Conservation (phyloP, 768 basidiomycete genomes). For the Leccinum fibrillosum region DNA sequence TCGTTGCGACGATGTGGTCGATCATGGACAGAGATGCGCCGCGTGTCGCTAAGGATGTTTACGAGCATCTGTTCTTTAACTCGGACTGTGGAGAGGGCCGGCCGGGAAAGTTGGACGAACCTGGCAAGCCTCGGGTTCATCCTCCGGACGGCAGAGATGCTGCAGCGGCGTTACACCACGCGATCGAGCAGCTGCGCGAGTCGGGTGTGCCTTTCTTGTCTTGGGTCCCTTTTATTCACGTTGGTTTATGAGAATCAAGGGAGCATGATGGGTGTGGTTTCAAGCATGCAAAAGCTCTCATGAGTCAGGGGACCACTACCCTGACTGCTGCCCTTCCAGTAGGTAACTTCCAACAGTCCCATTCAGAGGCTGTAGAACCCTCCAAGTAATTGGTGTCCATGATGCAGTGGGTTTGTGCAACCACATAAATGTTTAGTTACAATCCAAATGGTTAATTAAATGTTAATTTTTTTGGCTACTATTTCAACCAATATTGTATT, state of each 20-base stretch:
- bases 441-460: too few species aligned
- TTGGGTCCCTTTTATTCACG: neutral
- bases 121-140: neutral
- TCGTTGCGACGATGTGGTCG: neutral
- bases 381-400: too few species aligned
- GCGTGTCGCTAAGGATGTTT: neutral
- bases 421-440: too few species aligned
- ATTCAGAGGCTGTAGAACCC: too few species aligned
- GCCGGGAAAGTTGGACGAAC: neutral
- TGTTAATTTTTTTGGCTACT: too few species aligned
- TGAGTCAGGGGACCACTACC: too few species aligned
- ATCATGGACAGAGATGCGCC: constrained; percentile 2
- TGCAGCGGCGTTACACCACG: neutral
- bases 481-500: too few species aligned
- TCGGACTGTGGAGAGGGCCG: neutral
- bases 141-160: neutral
- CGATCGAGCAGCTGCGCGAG: neutral
- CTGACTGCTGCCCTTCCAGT: too few species aligned
- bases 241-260: neutral
- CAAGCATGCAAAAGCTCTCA: too few species aligned
- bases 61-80: neutral
- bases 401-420: too few species aligned
- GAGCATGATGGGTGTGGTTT: too few species aligned
- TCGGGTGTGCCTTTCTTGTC: neutral
- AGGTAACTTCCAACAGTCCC: too few species aligned